Evolutionary conservation across 2,329 filamentous ascomycete species (phyloP).

Genomic region (Dactylella cylindrospora): DNA sequence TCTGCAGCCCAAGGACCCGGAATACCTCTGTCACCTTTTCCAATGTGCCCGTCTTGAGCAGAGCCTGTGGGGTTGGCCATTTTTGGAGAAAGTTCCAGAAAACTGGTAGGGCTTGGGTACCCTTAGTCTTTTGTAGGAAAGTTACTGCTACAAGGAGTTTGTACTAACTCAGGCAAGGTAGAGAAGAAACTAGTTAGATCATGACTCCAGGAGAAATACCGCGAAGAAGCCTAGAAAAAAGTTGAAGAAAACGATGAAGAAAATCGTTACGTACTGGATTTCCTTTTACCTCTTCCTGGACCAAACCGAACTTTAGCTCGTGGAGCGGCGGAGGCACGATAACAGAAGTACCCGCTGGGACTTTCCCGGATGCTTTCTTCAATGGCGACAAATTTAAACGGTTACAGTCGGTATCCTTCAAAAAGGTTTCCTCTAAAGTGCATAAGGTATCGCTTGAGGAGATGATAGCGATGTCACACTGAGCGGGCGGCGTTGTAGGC

Average conservation of each 20-base stretch:
- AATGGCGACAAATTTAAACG: too few species aligned
- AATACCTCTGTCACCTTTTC: slow-evolving; percentile 20
- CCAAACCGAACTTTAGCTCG: slow-evolving; percentile 26
- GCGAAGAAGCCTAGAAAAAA: slow-evolving; percentile 1
- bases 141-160: slow-evolving; percentile 35
- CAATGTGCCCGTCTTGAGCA: slow-evolving; percentile 16
- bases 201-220: not conserved
- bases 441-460: too few species aligned
- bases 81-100: slow-evolving; percentile 35
- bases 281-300: slow-evolving; percentile 38
- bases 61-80: slow-evolving; percentile 29
- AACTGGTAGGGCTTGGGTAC: slow-evolving; percentile 30
- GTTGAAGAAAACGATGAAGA: not conserved
- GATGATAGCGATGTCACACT: too few species aligned
- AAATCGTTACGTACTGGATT: slow-evolving; percentile 33
- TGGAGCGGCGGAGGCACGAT: slow-evolving; percentile 37
- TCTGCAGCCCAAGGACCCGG: slow-evolving; percentile 26
- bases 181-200: slow-evolving; percentile 27
- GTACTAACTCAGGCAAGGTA: slow-evolving; percentile 29
- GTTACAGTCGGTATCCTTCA: too few species aligned
- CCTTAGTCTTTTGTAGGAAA: slow-evolving; percentile 41
- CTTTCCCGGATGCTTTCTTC: slow-evolving; percentile 25
- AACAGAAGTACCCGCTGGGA: slow-evolving; percentile 34
- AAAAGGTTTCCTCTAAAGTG: too few species aligned
- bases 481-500: too few species aligned